Evolutionary conservation across 208 protist genomes (phyloP).

Genomic region (Trypanosoma mega): DNA sequence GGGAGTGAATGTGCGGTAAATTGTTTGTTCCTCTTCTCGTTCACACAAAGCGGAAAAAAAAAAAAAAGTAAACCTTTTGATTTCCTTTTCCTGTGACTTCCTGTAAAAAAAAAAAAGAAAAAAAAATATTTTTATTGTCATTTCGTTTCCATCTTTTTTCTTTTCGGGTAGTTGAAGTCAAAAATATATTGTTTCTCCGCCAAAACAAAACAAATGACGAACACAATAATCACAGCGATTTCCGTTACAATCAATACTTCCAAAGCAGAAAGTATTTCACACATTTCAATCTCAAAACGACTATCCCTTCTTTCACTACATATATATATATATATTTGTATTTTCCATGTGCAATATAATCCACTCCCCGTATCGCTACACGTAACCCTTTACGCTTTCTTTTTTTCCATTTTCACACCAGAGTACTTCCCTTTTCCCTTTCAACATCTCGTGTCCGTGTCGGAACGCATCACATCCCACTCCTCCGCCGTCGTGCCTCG

Average conservation of each 20-base stretch:
- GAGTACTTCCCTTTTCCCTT: neutral
- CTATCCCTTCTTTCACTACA: no score
- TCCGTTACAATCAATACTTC: no score
- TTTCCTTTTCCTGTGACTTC: no score
- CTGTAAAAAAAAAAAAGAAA: conserved; percentile 19
- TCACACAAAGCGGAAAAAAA: neutral
- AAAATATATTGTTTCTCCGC: no score
- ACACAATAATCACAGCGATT: no score
- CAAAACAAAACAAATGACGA: no score
- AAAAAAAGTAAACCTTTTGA: conserved; percentile 9
- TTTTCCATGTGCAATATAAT: neutral
- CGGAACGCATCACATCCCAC: conserved; percentile 5
- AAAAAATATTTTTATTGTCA: neutral
- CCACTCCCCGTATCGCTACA: neutral
- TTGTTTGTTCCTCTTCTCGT: neutral
- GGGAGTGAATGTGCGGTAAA: no score
- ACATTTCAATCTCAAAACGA: no score
- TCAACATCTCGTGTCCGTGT: neutral
- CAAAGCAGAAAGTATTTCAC: no score
- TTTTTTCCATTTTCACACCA: neutral
- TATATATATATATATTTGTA: neutral
- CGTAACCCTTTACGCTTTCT: neutral
- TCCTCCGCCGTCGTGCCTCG: conserved; percentile 50
- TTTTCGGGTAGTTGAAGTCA: no score
- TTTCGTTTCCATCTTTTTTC: conserved; percentile 1